Conservation (phyloP, 306 rosid genomes). For the Medicago truncatula region DNA sequence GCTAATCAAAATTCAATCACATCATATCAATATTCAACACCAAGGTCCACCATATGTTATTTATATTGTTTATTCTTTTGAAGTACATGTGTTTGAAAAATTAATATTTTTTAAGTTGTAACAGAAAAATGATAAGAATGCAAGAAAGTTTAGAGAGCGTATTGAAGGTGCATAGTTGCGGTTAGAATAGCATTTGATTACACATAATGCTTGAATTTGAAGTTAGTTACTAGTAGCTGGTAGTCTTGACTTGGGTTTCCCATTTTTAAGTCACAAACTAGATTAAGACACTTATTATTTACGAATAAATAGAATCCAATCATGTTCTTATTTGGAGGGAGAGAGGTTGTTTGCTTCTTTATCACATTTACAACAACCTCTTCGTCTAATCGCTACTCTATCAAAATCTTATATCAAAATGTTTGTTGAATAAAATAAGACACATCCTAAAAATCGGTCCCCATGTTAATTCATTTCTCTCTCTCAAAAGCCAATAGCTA, state of each 20-base stretch:
- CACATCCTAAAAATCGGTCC: slow-evolving; percentile 25
- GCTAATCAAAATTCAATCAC: slow-evolving; percentile 33
- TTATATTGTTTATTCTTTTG: slow-evolving; percentile 8
- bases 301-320: slow-evolving; percentile 49
- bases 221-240: slow-evolving; percentile 45
- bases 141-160: slow-evolving; percentile 48
- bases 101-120: slow-evolving; percentile 27
- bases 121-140: slow-evolving; percentile 36
- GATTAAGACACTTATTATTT: slow-evolving; percentile 53
- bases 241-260: slow-evolving; percentile 45
- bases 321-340: slow-evolving; percentile 32
- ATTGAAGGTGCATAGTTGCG: slow-evolving; percentile 50
- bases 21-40: slow-evolving; percentile 35
- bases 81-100: slow-evolving; percentile 31
- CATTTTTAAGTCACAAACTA: slow-evolving; percentile 39
- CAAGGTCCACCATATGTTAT: slow-evolving; percentile 42
- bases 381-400: slow-evolving; percentile 59
- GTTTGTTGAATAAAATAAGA: slow-evolving; percentile 69
- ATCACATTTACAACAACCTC: slow-evolving; percentile 80
- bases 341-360: slow-evolving; percentile 67
- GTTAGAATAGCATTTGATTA: slow-evolving; percentile 63
- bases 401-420: slow-evolving; percentile 69
- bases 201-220: slow-evolving; percentile 56
- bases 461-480: slow-evolving; percentile 33
- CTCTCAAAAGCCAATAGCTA: slow-evolving; percentile 33